Percentiles rank a stretch among this genome's conserved stretches.
Conservation (phyloP, 192 early-diverging fungal genomes). For the Coemansia sp. region DNA sequence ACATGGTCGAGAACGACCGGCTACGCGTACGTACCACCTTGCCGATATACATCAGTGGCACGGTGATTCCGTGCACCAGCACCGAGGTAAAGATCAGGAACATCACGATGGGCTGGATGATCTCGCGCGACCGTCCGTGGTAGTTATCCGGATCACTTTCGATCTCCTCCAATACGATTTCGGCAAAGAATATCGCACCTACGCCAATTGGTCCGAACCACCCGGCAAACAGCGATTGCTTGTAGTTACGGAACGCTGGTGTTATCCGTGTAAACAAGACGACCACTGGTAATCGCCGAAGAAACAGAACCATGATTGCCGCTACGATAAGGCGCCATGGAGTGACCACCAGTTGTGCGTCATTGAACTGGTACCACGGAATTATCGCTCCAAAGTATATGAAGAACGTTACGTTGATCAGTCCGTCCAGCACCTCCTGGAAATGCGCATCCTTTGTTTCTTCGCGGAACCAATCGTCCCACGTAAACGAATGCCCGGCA, state of each 20-base stretch:
- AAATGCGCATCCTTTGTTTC: conserved; percentile 85
- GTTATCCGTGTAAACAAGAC: conserved; percentile 64
- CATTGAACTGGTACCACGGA: conserved; percentile 73
- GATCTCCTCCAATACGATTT: conserved; percentile 51
- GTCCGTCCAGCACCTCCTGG: conserved; percentile 89
- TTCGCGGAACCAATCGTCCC: conserved; percentile 92
- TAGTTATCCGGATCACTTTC: conserved; percentile 42
- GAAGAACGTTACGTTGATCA: conserved; percentile 89
- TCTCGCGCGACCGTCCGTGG: conserved; percentile 35
- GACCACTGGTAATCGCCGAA: conserved; percentile 76
- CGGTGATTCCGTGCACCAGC: conserved; percentile 80
- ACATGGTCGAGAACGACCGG: conserved; percentile 46
- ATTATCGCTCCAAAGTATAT: conserved; percentile 83
- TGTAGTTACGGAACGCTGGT: conserved; percentile 69
- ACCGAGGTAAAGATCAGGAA: conserved; percentile 86
- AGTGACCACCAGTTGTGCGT: conserved; percentile 56
- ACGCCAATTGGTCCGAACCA: conserved; percentile 94
- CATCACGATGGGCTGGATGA: conserved; percentile 62
- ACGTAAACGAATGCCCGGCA: conserved; percentile 77
- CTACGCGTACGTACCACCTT: conserved; percentile 55
- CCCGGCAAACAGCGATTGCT: conserved; percentile 79
- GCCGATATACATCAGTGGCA: conserved; percentile 73
- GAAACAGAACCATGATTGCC: conserved; percentile 67
- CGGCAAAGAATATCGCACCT: conserved; percentile 63
- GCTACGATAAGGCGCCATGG: conserved; percentile 73